Conservation (phyloP, 1,139 yeast species). For the Entelexis paramagnoliae region DNA sequence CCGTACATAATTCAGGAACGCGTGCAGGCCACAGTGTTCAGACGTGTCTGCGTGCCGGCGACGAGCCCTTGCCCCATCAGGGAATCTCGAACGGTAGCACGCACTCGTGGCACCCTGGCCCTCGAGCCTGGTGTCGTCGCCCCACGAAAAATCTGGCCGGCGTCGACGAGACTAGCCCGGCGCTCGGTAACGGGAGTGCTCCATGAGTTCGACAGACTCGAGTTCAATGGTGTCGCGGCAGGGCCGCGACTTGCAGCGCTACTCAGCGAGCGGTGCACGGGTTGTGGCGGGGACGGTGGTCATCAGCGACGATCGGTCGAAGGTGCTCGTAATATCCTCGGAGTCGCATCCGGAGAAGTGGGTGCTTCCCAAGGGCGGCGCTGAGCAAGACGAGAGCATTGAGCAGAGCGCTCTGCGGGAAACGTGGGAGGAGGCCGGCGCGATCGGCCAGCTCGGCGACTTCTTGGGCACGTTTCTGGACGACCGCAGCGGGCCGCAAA, state of each 20-base stretch:
- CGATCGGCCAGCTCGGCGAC: constrained; percentile 48
- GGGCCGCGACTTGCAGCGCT: constrained; percentile 41
- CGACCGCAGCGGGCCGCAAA: constrained; percentile 55
- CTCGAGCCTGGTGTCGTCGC: constrained; percentile 4
- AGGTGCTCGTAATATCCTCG: constrained; percentile 70
- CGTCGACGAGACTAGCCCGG: neutral
- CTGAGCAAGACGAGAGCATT: constrained; percentile 66
- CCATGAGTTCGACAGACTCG: constrained; percentile 16
- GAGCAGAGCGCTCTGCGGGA: constrained; percentile 62
- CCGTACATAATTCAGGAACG: neutral
- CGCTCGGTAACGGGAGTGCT: neutral
- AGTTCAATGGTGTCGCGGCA: constrained; percentile 34
- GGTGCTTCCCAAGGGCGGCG: constrained; percentile 95
- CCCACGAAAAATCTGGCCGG: neutral
- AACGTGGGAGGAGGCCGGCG: constrained; percentile 98
- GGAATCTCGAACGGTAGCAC: neutral
- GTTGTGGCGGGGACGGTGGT: constrained; percentile 88
- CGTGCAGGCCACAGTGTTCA: no score
- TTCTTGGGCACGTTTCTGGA: constrained; percentile 61
- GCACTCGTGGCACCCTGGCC: neutral
- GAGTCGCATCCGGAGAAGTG: constrained; percentile 55
- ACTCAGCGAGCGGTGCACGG: constrained; percentile 55
- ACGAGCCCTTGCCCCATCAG: neutral
- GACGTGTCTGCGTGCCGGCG: neutral
- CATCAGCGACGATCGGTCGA: constrained; percentile 44